A percentile compares a stretch with the other conserved stretches of the same genome.
These are phyloP conservation scores for Vitis riparia DNA, from an alignment of 164 flowering plant species.

Conservation along the genomic window DNA sequence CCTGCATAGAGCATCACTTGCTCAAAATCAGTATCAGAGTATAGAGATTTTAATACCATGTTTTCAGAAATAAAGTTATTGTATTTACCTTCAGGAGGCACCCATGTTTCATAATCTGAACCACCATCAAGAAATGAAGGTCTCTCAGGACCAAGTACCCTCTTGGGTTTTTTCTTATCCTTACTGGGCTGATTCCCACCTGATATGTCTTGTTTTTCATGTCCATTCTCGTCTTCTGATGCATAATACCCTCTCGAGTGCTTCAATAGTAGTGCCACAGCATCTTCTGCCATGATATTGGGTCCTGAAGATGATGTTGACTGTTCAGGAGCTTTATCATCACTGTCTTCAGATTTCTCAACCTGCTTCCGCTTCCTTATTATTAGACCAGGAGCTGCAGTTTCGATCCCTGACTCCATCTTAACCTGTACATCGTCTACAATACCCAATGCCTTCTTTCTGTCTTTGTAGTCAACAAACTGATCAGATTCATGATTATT, in stretches of 20 bases:
- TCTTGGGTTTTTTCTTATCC: constrained; percentile 49
- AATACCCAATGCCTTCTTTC: constrained; percentile 45
- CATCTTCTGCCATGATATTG: constrained; percentile 62
- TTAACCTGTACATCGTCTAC: constrained; percentile 21
- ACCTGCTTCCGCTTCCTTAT: constrained; percentile 76
- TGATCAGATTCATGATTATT: constrained; percentile 38
- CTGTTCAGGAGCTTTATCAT: constrained; percentile 27
- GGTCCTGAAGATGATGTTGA: constrained; percentile 33
- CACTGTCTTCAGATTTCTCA: constrained; percentile 32
- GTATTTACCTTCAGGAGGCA: constrained; percentile 88
- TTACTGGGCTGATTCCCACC: constrained; percentile 19
- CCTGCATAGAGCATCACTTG: constrained; percentile 46
- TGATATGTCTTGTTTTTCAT: constrained; percentile 12
- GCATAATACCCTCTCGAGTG: constrained; percentile 59
- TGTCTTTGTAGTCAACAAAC: constrained; percentile 87
- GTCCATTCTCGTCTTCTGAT: constrained; percentile 39
- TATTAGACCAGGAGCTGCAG: constrained; percentile 80
- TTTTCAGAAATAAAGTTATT: too few species aligned
- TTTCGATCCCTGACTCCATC: constrained; percentile 48
- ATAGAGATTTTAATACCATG: too few species aligned
- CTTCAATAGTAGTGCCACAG: constrained; percentile 79
- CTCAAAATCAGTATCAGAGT: not conserved
- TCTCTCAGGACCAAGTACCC: constrained; percentile 83
- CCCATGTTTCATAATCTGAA: constrained; percentile 71
- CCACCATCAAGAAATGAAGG: constrained; percentile 59